These are phyloP conservation scores for Pseudomassariella vexata DNA, from an alignment of 2,329 filamentous ascomycete species.

Conservation along the genomic window DNA sequence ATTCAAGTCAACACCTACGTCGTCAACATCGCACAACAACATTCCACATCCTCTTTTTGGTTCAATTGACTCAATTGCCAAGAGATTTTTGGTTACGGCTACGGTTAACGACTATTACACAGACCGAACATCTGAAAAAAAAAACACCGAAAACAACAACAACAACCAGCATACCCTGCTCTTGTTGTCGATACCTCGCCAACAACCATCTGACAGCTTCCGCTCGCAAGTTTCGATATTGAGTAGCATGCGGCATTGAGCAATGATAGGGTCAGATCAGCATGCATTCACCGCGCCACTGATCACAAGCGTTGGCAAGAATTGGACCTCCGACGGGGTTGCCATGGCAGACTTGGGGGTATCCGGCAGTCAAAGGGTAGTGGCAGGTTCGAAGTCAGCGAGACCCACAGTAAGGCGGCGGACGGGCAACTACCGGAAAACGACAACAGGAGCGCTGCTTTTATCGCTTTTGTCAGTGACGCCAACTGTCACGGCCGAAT, in stretches of 20 bases:
- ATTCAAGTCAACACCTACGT: conserved; percentile 10
- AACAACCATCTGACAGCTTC: not conserved
- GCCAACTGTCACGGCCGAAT: conserved; percentile 17
- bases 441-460: conserved; percentile 11
- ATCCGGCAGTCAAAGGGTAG: not conserved
- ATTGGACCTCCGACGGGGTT: conserved; percentile 7
- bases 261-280: conserved; percentile 18
- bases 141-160: conserved; percentile 13
- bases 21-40: conserved; percentile 13
- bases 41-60: conserved; percentile 14
- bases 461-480: conserved; percentile 15
- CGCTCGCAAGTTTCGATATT: not conserved
- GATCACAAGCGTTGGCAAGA: conserved; percentile 9
- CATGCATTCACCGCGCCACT: conserved; percentile 18
- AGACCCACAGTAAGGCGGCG: not conserved
- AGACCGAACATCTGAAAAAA: conserved; percentile 12
- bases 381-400: not conserved
- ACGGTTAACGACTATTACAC: conserved; percentile 20
- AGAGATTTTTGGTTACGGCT: conserved; percentile 15
- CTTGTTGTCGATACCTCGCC: not conserved
- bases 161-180: conserved; percentile 11
- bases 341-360: conserved; percentile 4
- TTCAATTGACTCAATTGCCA: conserved; percentile 13
- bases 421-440: conserved; percentile 9
- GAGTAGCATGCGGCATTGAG: conserved; percentile 19